phyloP scores from a whole-genome alignment of 352 stramenopile species.

The Globisporangium paroecandrum region DNA sequence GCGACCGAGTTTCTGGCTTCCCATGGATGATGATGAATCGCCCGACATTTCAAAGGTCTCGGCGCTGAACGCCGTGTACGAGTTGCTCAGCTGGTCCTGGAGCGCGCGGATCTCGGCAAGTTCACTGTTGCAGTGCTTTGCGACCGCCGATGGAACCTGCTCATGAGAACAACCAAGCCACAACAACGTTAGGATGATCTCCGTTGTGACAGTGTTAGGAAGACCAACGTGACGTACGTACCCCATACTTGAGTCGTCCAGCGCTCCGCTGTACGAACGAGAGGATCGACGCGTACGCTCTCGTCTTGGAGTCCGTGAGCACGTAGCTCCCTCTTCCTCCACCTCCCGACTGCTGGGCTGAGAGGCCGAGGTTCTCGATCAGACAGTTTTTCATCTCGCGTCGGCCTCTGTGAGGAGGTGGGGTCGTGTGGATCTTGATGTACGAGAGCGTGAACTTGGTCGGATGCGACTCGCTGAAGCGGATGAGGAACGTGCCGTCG shows the following conservation, averaged over 20 bases:
- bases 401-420: slow-evolving; percentile 20
- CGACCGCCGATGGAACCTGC: slow-evolving; percentile 53
- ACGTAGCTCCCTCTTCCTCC: slow-evolving; percentile 32
- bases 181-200: background rate
- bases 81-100: slow-evolving; percentile 48
- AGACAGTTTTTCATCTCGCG: slow-evolving; percentile 74
- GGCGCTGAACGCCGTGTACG: slow-evolving; percentile 67
- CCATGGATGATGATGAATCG: slow-evolving; percentile 3
- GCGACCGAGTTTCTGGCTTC: slow-evolving; percentile 16
- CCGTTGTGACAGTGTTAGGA: background rate
- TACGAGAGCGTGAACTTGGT: slow-evolving; percentile 78
- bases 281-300: slow-evolving; percentile 57
- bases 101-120: slow-evolving; percentile 34
- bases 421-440: slow-evolving; percentile 52
- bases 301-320: slow-evolving; percentile 42
- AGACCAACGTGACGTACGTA: slow-evolving; percentile 23
- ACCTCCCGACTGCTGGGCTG: background rate
- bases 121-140: slow-evolving; percentile 55
- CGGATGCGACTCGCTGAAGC: slow-evolving; percentile 78
- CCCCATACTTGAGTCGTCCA: slow-evolving; percentile 53
- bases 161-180: background rate
- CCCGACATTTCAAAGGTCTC: slow-evolving; percentile 44
- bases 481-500: slow-evolving; percentile 71
- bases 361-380: slow-evolving; percentile 49
- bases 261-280: slow-evolving; percentile 62